Percentiles rank a stretch among this genome's conserved stretches.
Evolutionary conservation across 805 yeast genomes (phyloP).

Genomic region (Pichia exigua): DNA sequence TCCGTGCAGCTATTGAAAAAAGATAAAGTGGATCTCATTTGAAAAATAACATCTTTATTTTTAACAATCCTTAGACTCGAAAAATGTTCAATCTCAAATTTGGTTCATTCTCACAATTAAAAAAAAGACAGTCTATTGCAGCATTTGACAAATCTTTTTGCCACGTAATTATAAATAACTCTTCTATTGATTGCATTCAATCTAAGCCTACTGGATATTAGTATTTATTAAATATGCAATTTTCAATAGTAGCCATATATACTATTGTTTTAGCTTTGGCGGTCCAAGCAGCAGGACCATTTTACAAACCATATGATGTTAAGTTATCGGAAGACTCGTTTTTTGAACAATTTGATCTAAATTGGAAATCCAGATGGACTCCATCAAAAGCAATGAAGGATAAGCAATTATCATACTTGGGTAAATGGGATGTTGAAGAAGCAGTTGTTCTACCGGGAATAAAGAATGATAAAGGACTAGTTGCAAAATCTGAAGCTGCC

Average conservation of each 20-base stretch:
- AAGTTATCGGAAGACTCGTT: constrained; percentile 37
- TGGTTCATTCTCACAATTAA: not conserved
- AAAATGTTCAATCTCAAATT: too few relatives aligned
- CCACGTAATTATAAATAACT: not conserved
- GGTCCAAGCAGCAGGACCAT: constrained; percentile 19
- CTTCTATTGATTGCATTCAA: too few relatives aligned
- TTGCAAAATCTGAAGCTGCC: constrained; percentile 65
- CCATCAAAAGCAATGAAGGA: constrained; percentile 50
- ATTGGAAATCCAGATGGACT: constrained; percentile 43
- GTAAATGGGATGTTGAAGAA: constrained; percentile 72
- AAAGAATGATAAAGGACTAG: constrained; percentile 65
- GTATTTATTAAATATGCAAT: not conserved
- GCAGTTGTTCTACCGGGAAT: constrained; percentile 51
- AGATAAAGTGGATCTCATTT: too few relatives aligned
- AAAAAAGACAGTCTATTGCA: too few relatives aligned
- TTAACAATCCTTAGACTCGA: too few relatives aligned
- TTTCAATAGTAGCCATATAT: not conserved
- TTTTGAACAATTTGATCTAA: constrained; percentile 56
- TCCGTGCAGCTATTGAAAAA: too few relatives aligned
- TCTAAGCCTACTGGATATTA: not conserved
- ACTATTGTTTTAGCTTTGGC: not conserved
- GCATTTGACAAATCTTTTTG: not conserved
- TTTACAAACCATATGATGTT: constrained; percentile 28
- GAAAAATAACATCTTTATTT: too few relatives aligned
- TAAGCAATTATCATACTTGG: constrained; percentile 52